Conservation (phyloP, 163 green algal species). For the Prototheca cutis region DNA sequence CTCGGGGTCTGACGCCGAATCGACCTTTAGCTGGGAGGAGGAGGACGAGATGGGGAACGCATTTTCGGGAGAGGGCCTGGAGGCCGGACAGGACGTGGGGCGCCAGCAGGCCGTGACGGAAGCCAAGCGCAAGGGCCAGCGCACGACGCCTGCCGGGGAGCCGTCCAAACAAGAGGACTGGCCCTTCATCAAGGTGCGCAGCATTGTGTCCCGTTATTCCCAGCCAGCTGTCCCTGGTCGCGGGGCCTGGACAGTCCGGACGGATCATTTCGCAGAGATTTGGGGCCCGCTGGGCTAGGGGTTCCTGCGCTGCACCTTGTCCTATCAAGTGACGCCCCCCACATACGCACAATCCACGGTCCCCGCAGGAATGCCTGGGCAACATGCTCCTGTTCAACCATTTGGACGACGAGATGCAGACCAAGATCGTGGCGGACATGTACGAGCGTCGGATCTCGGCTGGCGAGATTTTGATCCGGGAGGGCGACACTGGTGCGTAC, state of each 20-base stretch:
- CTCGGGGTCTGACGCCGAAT: background rate
- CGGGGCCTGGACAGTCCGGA: too few species aligned
- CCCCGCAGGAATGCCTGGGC: conserved; percentile 38
- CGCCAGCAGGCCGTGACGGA: conserved; percentile 35
- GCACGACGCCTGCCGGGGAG: conserved; percentile 28
- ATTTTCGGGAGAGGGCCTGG: conserved; percentile 6
- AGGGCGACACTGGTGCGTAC: conserved; percentile 59
- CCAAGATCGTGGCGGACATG: conserved; percentile 60
- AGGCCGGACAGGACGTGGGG: conserved; percentile 9
- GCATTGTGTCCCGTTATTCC: background rate
- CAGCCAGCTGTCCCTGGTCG: too few species aligned
- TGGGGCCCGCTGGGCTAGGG: too few species aligned
- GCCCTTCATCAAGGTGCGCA: conserved; percentile 50
- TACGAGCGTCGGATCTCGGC: conserved; percentile 47
- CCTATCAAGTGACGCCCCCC: too few species aligned
- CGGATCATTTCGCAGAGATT: too few species aligned
- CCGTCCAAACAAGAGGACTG: conserved; percentile 44
- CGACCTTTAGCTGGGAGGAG: background rate
- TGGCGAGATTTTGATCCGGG: conserved; percentile 86
- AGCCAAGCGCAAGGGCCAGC: conserved; percentile 10
- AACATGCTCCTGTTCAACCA: conserved; percentile 82
- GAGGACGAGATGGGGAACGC: conserved; percentile 21
- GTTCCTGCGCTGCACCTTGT: too few species aligned
- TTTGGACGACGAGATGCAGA: conserved; percentile 55
- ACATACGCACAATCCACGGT: too few species aligned